phyloP scores from a whole-genome alignment of 164 flowering plant species.

The Litsea cubeba region DNA sequence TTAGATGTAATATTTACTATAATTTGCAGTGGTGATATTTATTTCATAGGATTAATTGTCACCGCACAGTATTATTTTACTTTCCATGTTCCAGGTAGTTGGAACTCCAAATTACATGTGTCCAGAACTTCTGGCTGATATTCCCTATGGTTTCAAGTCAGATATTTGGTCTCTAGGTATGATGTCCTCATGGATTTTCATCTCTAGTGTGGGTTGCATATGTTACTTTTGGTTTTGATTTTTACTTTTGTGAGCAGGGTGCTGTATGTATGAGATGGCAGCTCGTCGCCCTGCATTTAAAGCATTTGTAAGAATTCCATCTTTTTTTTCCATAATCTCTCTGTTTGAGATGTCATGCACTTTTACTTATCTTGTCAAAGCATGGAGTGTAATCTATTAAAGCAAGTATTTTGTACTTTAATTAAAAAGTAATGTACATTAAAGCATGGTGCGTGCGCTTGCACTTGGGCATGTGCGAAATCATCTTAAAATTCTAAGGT shows the following conservation, averaged over 20 bases:
- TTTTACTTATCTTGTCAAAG: too few species aligned
- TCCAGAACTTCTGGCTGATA: conserved; percentile 97
- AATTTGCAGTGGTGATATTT: not conserved
- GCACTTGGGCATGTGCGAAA: too few species aligned
- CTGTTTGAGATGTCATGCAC: not conserved
- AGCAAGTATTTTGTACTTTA: too few species aligned
- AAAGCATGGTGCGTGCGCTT: too few species aligned
- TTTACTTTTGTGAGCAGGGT: conserved; percentile 47
- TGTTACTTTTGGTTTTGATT: conserved; percentile 5
- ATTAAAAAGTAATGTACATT: too few species aligned
- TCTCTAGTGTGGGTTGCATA: conserved; percentile 2
- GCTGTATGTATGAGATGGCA: conserved; percentile 99
- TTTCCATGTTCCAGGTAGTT: conserved; percentile 57
- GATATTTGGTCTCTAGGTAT: conserved; percentile 99
- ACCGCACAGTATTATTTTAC: not conserved
- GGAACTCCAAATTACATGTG: conserved; percentile 99
- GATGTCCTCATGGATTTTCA: not conserved
- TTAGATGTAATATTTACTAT: not conserved
- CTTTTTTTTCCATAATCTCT: not conserved
- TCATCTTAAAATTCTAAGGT: too few species aligned
- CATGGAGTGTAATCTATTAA: too few species aligned
- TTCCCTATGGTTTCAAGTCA: conserved; percentile 98
- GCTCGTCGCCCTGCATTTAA: conserved; percentile 99
- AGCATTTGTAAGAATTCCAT: conserved; percentile 77
- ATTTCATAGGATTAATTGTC: not conserved